These are phyloP conservation scores for Erigeron canadensis DNA, from an alignment of 129 eudicot species.

Conservation along the genomic window DNA sequence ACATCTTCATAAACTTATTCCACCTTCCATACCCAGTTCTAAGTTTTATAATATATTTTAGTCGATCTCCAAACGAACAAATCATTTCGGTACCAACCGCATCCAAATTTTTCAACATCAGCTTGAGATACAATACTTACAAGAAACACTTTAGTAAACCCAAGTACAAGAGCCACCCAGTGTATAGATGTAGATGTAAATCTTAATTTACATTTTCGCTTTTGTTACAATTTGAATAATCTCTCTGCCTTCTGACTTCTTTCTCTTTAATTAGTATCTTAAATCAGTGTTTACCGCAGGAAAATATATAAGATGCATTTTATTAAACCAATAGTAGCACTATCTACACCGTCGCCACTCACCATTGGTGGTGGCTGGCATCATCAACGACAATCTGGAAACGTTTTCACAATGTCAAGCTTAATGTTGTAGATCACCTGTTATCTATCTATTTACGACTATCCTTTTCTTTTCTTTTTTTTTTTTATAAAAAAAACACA, in stretches of 20 bases:
- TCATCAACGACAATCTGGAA: not conserved
- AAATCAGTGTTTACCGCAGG: not conserved
- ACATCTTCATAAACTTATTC: slow-evolving; percentile 2
- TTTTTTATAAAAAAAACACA: not conserved
- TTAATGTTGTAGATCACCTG: too few relatives aligned
- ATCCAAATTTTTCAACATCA: not conserved
- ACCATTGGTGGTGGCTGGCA: not conserved
- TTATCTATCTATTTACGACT: too few relatives aligned
- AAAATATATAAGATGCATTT: slow-evolving; percentile 6
- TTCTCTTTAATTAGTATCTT: slow-evolving; percentile 7
- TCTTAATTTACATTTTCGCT: slow-evolving; percentile 2
- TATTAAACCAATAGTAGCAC: not conserved
- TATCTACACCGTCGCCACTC: not conserved
- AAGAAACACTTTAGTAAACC: not conserved
- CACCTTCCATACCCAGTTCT: not conserved
- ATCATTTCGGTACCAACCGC: not conserved
- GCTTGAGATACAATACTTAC: not conserved
- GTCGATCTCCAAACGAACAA: slow-evolving; percentile 4
- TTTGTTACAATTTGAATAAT: not conserved
- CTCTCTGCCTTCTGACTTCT: not conserved
- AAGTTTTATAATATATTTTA: not conserved
- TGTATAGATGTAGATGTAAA: not conserved
- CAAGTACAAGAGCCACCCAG: not conserved
- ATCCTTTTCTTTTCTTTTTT: slow-evolving; percentile 3
- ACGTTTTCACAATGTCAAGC: too few relatives aligned